These are phyloP conservation scores for Zhuliangozyma parablackwelliae DNA, from an alignment of 1,139 yeast genomes.

Conservation along the genomic window DNA sequence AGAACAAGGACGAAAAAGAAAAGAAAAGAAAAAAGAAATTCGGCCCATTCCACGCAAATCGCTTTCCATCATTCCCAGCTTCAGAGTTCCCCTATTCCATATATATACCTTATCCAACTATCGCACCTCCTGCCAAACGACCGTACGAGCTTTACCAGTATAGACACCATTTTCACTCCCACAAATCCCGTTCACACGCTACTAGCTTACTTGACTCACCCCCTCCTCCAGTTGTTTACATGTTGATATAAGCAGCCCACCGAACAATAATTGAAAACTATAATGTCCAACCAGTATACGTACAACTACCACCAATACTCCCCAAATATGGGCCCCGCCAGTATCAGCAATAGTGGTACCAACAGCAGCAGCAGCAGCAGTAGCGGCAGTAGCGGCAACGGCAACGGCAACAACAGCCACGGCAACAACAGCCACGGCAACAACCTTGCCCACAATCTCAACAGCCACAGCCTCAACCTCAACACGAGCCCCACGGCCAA, in stretches of 20 bases:
- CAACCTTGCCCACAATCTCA: constrained; percentile 3
- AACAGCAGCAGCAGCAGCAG: constrained; percentile 2
- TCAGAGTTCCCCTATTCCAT: no score
- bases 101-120: no score
- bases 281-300: constrained; percentile 34
- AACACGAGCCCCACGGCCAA: constrained; percentile 9
- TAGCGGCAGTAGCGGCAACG: constrained; percentile 4
- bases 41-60: no score
- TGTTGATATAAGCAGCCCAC: not conserved
- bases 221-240: not conserved
- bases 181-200: no score
- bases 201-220: no score
- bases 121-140: no score
- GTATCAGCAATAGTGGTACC: not conserved
- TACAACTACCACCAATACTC: constrained; percentile 35
- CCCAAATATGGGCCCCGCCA: constrained; percentile 23
- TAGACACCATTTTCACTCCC: no score
- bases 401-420: constrained; percentile 4
- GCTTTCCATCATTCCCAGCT: no score
- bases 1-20: no score
- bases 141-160: no score
- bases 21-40: no score
- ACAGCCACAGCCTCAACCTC: constrained; percentile 12
- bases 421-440: constrained; percentile 12
- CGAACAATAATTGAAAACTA: not conserved